Evolutionary conservation across 192 early-diverging fungal genomes (phyloP).

Genomic region (Chytriomyces confervae): DNA sequence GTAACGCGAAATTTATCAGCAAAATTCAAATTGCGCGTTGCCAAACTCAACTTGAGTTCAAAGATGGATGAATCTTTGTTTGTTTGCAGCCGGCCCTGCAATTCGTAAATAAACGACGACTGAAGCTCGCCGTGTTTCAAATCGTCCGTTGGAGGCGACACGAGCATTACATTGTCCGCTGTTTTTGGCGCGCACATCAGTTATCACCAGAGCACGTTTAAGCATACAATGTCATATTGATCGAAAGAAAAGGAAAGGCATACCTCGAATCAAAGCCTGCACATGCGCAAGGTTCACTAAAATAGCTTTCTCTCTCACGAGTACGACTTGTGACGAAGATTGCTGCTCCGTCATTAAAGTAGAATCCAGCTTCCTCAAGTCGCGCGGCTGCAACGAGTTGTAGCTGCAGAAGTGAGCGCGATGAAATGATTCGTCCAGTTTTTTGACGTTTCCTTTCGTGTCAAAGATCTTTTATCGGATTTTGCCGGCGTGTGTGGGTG

Average conservation of each 20-base stretch:
- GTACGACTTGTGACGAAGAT: constrained; percentile 67
- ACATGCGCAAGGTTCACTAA: constrained; percentile 83
- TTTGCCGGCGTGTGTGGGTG: background rate
- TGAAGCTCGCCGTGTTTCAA: constrained; percentile 53
- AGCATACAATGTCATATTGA: background rate
- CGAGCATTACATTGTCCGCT: constrained; percentile 77
- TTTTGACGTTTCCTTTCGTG: constrained; percentile 65
- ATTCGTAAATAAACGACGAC: constrained; percentile 76
- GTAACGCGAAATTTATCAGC: background rate
- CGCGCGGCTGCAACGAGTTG: constrained; percentile 81
- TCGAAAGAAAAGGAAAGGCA: background rate
- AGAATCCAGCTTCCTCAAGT: constrained; percentile 79
- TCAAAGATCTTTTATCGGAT: constrained; percentile 25
- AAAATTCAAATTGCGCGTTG: too few species aligned
- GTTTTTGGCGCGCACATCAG: background rate
- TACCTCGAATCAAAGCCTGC: constrained; percentile 77
- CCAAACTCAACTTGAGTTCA: constrained; percentile 44
- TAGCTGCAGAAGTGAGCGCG: constrained; percentile 80
- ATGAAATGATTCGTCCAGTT: constrained; percentile 75
- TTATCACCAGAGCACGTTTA: background rate
- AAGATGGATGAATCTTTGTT: constrained; percentile 34
- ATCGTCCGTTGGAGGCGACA: constrained; percentile 34
- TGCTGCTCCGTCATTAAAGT: constrained; percentile 69
- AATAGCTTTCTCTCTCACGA: constrained; percentile 82
- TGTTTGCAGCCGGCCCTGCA: constrained; percentile 72